Percentiles rank a stretch among this genome's conserved stretches.
Conservation (phyloP, 2,329 filamentous ascomycete species). For the Cladosporium phlei region DNA sequence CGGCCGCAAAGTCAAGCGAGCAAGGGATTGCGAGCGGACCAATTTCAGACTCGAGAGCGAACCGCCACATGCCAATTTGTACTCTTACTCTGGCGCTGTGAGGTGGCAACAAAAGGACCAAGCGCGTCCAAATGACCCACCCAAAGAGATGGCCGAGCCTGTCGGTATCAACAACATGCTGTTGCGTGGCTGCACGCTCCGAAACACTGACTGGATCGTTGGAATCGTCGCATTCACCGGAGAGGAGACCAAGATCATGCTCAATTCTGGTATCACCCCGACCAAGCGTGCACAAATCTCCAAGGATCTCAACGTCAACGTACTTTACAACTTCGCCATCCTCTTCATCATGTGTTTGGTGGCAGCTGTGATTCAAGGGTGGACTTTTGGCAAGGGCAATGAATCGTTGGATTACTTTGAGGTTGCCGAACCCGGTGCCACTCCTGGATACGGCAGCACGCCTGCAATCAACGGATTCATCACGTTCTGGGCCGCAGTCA, state of each 20-base stretch:
- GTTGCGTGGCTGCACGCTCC: constrained; percentile 84
- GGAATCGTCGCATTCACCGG: constrained; percentile 93
- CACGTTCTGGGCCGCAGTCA: constrained; percentile 92
- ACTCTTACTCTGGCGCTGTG: constrained; percentile 87
- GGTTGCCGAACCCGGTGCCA: constrained; percentile 67
- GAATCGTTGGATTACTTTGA: constrained; percentile 80
- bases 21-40: constrained; percentile 83
- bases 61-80: constrained; percentile 84
- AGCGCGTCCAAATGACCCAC: constrained; percentile 56
- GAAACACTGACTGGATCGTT: constrained; percentile 94
- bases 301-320: constrained; percentile 92
- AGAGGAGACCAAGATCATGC: constrained; percentile 97
- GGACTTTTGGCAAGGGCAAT: constrained; percentile 69
- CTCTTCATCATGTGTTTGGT: constrained; percentile 85
- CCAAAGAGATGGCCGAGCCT: constrained; percentile 80
- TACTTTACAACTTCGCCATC: constrained; percentile 92
- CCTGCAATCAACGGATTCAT: constrained; percentile 83
- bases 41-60: constrained; percentile 90
- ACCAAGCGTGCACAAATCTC: constrained; percentile 89
- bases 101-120: constrained; percentile 74
- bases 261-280: constrained; percentile 92
- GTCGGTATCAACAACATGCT: constrained; percentile 94
- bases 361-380: constrained; percentile 76
- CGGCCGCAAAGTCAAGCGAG: constrained; percentile 76
- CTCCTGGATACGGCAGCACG: constrained; percentile 48